These are phyloP conservation scores for Trichocladium uniseriatum DNA, from an alignment of 495 filamentous ascomycete species.

Conservation along the genomic window DNA sequence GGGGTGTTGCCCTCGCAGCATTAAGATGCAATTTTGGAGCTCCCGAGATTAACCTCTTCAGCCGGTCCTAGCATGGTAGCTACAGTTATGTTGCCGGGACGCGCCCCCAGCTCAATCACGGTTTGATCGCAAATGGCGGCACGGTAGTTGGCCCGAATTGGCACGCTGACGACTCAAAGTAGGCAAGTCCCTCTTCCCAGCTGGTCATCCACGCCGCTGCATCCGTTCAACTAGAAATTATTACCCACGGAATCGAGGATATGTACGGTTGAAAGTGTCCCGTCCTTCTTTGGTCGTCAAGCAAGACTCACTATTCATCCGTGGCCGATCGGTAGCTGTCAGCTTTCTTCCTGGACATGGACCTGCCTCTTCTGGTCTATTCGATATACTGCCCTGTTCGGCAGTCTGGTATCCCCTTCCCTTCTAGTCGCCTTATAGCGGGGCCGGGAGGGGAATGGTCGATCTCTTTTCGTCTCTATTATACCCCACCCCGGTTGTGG, in stretches of 20 bases:
- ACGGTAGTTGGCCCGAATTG: conserved; percentile 16
- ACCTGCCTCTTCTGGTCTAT: neutral
- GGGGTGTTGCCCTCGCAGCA: conserved; percentile 19
- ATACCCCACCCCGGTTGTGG: conserved; percentile 35
- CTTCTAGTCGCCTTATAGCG: conserved; percentile 29
- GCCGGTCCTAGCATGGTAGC: conserved; percentile 3
- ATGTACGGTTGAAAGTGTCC: too few relatives aligned
- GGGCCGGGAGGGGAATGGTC: conserved; percentile 32
- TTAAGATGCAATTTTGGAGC: conserved; percentile 41
- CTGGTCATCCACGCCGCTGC: too few relatives aligned
- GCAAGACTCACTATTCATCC: too few relatives aligned
- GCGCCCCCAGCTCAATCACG: conserved; percentile 20
- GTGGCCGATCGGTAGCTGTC: neutral
- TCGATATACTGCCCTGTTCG: conserved; percentile 12
- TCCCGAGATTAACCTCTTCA: conserved; percentile 22
- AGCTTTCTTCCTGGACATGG: conserved; percentile 1
- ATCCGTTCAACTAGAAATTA: too few relatives aligned
- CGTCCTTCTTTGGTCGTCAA: too few relatives aligned
- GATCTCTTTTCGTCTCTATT: conserved; percentile 33
- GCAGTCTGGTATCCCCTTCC: conserved; percentile 24
- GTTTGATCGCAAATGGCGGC: conserved; percentile 12
- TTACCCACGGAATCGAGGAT: too few relatives aligned
- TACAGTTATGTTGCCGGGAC: conserved; percentile 3
- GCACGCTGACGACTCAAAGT: conserved; percentile 1
- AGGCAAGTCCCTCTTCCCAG: neutral